phyloP scores from a whole-genome alignment of 2,329 filamentous ascomycete genomes.

The Paraconiothyrium sp. region DNA sequence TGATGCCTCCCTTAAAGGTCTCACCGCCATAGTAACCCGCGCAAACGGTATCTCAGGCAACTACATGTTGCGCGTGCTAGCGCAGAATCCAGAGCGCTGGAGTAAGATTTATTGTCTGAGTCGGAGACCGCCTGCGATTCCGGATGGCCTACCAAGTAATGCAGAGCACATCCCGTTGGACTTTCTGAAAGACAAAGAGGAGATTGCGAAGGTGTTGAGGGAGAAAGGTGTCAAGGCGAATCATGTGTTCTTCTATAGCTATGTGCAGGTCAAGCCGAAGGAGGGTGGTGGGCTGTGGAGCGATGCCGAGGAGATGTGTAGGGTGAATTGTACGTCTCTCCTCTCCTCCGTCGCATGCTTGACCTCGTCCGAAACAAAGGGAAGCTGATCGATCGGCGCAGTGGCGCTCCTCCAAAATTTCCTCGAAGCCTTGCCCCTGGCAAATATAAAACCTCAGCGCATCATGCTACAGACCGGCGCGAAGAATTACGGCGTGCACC shows the following conservation, averaged over 20 bases:
- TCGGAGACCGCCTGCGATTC: slow-evolving; percentile 56
- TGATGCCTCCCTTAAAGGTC: slow-evolving; percentile 51
- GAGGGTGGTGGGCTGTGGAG: slow-evolving; percentile 58
- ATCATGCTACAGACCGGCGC: slow-evolving; percentile 63
- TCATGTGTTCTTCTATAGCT: slow-evolving; percentile 65
- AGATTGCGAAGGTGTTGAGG: slow-evolving; percentile 49
- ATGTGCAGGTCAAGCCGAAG: slow-evolving; percentile 62
- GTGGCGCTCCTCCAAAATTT: slow-evolving; percentile 59
- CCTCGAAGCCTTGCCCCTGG: slow-evolving; percentile 54
- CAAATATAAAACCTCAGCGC: slow-evolving; percentile 56
- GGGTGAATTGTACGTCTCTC: slow-evolving; percentile 52
- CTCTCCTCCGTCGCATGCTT: neutral
- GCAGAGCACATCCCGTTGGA: slow-evolving; percentile 56
- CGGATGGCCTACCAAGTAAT: slow-evolving; percentile 44
- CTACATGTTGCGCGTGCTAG: slow-evolving; percentile 61
- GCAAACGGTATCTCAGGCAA: slow-evolving; percentile 65
- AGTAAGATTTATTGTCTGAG: slow-evolving; percentile 62
- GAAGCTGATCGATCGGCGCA: slow-evolving; percentile 17
- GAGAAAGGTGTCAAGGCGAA: slow-evolving; percentile 49
- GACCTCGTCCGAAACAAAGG: neutral
- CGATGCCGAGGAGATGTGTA: slow-evolving; percentile 60
- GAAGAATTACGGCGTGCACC: slow-evolving; percentile 63
- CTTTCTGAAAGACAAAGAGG: slow-evolving; percentile 49
- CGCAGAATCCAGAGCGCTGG: slow-evolving; percentile 60
- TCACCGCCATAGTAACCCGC: slow-evolving; percentile 63